phyloP scores from a whole-genome alignment of 768 basidiomycete species.

The Suillus luteus region DNA sequence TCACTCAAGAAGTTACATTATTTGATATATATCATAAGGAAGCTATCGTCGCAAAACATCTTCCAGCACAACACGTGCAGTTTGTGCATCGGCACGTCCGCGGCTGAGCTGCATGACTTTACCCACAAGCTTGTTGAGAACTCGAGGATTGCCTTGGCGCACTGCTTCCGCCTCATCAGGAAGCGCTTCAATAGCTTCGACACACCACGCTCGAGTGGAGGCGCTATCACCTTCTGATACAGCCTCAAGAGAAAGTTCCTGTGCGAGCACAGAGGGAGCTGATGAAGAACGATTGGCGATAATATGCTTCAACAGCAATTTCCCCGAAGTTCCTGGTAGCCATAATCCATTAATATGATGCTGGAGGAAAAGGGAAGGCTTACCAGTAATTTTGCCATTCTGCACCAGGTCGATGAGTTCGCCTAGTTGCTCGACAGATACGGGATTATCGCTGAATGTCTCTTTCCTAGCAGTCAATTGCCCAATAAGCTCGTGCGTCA shows the following conservation, averaged over 20 bases:
- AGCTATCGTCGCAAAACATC: conserved; percentile 37
- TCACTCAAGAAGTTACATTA: neutral
- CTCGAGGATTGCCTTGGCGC: conserved; percentile 62
- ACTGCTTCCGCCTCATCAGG: conserved; percentile 70
- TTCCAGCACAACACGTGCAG: conserved; percentile 52
- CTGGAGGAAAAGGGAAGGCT: neutral
- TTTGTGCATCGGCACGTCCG: conserved; percentile 77
- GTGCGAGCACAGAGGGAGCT: conserved; percentile 45
- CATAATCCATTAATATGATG: neutral
- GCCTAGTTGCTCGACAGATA: conserved; percentile 68
- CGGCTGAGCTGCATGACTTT: conserved; percentile 81
- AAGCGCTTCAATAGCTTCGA: conserved; percentile 60
- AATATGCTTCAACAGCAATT: conserved; percentile 72
- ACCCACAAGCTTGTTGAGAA: conserved; percentile 80
- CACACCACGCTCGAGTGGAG: conserved; percentile 57
- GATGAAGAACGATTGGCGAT: conserved; percentile 47
- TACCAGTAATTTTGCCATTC: conserved; percentile 68
- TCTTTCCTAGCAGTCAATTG: conserved; percentile 63
- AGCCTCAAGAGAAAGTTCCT: conserved; percentile 49
- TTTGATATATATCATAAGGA: neutral
- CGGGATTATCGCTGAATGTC: conserved; percentile 57
- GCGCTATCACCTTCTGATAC: conserved; percentile 33
- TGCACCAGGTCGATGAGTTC: conserved; percentile 79
- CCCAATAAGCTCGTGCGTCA: conserved; percentile 85
- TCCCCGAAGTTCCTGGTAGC: conserved; percentile 73